phyloP scores from a whole-genome alignment of 169 alveolate species.

The Plasmodium falciparum region DNA sequence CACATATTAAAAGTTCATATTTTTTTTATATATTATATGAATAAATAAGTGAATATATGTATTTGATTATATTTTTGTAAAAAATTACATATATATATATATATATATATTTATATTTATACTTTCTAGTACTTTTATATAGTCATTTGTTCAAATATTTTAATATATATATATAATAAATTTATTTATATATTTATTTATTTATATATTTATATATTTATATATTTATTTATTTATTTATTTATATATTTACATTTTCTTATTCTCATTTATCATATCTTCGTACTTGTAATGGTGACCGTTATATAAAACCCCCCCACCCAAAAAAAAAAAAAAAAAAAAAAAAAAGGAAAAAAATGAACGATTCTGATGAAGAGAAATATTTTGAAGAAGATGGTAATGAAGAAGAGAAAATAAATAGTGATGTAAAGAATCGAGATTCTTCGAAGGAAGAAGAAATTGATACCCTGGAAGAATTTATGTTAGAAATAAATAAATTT shows the following conservation, averaged over 20 bases:
- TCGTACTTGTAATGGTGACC: neutral
- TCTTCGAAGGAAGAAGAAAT: slow-evolving; percentile 20
- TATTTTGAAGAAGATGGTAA: slow-evolving; percentile 21
- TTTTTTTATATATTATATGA: too few species aligned
- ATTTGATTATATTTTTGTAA: too few species aligned
- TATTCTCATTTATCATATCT: neutral
- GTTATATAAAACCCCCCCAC: neutral
- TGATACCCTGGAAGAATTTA: slow-evolving; percentile 73
- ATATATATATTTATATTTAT: too few species aligned
- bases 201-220: neutral
- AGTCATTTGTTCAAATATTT: too few species aligned
- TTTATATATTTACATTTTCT: neutral
- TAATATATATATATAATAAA: too few species aligned
- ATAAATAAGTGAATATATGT: too few species aligned
- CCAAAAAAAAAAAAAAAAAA: neutral
- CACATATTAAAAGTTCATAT: too few species aligned
- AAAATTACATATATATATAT: too few species aligned
- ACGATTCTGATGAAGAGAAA: slow-evolving; percentile 30
- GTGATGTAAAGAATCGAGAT: slow-evolving; percentile 1
- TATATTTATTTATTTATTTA: neutral
- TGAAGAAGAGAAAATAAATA: neutral
- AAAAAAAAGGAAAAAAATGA: slow-evolving; percentile 1
- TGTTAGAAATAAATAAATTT: slow-evolving; percentile 74
- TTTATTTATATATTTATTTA: too few species aligned
- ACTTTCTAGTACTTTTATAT: too few species aligned